Evolutionary conservation across 2,329 filamentous ascomycete species (phyloP), one percentile per base, ranked within the genome.

Genomic region (Pyrenochaeta sp.): DNA sequence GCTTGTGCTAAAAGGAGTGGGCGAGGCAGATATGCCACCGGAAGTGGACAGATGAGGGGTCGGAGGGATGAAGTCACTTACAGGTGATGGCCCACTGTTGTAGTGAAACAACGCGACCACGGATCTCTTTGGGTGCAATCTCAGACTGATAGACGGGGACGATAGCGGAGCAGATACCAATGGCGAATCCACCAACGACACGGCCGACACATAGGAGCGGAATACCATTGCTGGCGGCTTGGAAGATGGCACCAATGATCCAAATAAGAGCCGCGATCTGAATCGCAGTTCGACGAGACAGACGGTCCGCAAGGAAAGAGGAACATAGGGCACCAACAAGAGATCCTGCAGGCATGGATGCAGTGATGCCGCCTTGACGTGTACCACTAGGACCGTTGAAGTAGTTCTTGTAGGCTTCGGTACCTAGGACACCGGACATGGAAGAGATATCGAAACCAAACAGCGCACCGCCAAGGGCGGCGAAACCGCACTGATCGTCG

Each of bases 101-200:
- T 2, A 90, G 77, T 2, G 84, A 85, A 15, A 91, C 85, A 2
- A 90, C 83, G 10, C 86, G 82, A 7, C 88, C 88, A 51, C 78
- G 74, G 32, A 79, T 80, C 15, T 77, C 70, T 56, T 78, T 78
- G 13, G 77, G 77, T 2, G 78, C 77, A 19, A 97, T 96, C 76
- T 97, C 93, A 44, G 93, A 94, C 75, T 97, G 93, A 75, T 96
- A 97, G 45, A 97, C 91, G 0, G 93, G 93, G 1, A 97, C 92
- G 66, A 97, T 96, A 47, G 93, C 94, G 0, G 93, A 96, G 46
- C 96, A 84, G 73, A 93, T 91, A 77, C 93, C 93, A 58, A 97
- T 92, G 42, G 92, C 91, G 8, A 96, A 80, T 80, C 93, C 93
- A 55, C 91, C 92, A 76, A 95, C 85, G 62, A 96, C 88, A 77